Conservation (phyloP, 768 basidiomycete species). For the Hypholoma sublateritium region DNA sequence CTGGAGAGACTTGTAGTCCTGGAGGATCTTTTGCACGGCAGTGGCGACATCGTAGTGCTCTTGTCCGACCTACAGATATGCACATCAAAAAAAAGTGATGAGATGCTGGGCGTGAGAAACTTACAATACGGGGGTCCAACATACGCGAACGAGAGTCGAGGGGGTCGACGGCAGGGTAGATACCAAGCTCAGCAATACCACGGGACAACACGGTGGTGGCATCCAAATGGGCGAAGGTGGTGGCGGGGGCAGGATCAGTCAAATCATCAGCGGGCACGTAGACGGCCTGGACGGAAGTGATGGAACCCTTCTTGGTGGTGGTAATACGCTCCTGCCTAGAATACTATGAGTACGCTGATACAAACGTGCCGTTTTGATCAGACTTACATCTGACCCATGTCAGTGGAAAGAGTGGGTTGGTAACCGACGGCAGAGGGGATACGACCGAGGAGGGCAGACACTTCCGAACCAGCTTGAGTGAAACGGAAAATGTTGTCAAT, state of each 20-base stretch:
- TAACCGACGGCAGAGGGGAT: constrained; percentile 99
- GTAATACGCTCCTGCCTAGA: constrained; percentile 98
- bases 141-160: constrained; percentile 99
- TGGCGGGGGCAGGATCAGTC: constrained; percentile 99
- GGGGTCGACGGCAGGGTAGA: constrained; percentile 99
- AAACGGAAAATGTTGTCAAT: constrained; percentile 99
- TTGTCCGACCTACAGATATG: constrained; percentile 57
- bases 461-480: constrained; percentile 99
- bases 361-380: constrained; percentile 5
- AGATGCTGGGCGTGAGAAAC: constrained; percentile 22
- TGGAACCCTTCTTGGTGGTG: constrained; percentile 99
- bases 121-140: constrained; percentile 98
- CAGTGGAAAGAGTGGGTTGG: constrained; percentile 99
- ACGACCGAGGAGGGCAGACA: constrained; percentile 99
- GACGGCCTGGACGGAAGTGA: constrained; percentile 99
- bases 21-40: constrained; percentile 95
- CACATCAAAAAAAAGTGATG: background rate
- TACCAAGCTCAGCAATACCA: constrained; percentile 98
- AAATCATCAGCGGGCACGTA: constrained; percentile 99
- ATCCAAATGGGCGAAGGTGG: constrained; percentile 99
- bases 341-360: background rate
- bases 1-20: constrained; percentile 95
- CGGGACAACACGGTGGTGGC: constrained; percentile 99
- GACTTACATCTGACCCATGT: constrained; percentile 98
- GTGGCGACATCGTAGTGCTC: constrained; percentile 98